Evolutionary conservation across 2,329 filamentous ascomycete species (phyloP).

Genomic region (Podosphaera aphanis): DNA sequence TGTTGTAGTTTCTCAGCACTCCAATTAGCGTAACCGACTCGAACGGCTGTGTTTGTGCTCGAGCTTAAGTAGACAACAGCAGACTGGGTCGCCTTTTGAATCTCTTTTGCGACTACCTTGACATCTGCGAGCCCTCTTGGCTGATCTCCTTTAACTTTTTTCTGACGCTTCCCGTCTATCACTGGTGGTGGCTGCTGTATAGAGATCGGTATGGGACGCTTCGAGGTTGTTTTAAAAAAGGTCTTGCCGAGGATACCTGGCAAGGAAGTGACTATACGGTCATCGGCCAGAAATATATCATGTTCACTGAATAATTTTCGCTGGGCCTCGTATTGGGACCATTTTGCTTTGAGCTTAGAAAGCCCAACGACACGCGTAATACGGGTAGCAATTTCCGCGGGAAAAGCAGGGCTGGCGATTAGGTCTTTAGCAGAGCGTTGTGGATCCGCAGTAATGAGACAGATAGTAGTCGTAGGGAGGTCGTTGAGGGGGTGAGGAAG

Average conservation of each 20-base stretch:
- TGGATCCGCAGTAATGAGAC: slow-evolving; percentile 59
- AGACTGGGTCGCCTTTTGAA: slow-evolving; percentile 52
- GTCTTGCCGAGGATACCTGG: slow-evolving; percentile 68
- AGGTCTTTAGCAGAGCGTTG: slow-evolving; percentile 83
- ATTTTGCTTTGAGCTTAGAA: slow-evolving; percentile 70
- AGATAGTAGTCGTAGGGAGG: slow-evolving; percentile 45
- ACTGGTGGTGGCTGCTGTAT: slow-evolving; percentile 40
- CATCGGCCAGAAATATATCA: slow-evolving; percentile 83
- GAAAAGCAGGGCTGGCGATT: slow-evolving; percentile 50
- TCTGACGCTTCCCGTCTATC: slow-evolving; percentile 32
- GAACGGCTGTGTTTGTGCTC: slow-evolving; percentile 56
- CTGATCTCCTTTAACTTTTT: slow-evolving; percentile 31
- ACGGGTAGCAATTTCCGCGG: slow-evolving; percentile 37
- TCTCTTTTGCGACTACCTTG: slow-evolving; percentile 49
- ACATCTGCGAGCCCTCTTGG: slow-evolving; percentile 18
- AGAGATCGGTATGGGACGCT: slow-evolving; percentile 67
- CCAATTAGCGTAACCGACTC: slow-evolving; percentile 55
- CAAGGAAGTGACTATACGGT: slow-evolving; percentile 53
- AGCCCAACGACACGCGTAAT: slow-evolving; percentile 61
- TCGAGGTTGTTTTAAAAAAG: slow-evolving; percentile 65
- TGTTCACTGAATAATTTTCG: slow-evolving; percentile 67
- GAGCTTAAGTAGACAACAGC: slow-evolving; percentile 63
- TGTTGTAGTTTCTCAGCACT: slow-evolving; percentile 51
- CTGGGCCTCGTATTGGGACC: slow-evolving; percentile 68
- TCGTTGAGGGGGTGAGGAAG: slow-evolving; percentile 56